These are phyloP conservation scores for Colletotrichum trifolii DNA, from an alignment of 2,329 filamentous ascomycete genomes.

Conservation along the genomic window DNA sequence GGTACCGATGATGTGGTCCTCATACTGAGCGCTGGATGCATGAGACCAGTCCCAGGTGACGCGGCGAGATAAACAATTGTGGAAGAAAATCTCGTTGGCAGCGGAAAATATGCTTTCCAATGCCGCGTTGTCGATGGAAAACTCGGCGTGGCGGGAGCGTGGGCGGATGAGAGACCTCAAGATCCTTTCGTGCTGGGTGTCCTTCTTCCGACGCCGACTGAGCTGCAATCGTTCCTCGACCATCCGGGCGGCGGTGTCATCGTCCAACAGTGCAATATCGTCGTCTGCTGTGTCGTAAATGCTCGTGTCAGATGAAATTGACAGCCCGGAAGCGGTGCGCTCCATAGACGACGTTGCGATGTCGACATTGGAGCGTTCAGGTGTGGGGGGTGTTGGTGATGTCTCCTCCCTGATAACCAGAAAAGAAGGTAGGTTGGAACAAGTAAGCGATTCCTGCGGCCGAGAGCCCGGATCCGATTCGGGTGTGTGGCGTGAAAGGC, in stretches of 20 bases:
- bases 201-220: conserved; percentile 56
- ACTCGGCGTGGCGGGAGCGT: conserved; percentile 56
- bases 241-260: conserved; percentile 59
- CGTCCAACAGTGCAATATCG: conserved; percentile 53
- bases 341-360: conserved; percentile 51
- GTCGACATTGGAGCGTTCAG: conserved; percentile 30
- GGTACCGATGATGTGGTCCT: conserved; percentile 69
- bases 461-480: conserved; percentile 1
- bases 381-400: conserved; percentile 41
- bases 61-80: conserved; percentile 63
- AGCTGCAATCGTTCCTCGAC: conserved; percentile 60
- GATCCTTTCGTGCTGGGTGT: conserved; percentile 67
- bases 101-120: conserved; percentile 69
- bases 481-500: conserved; percentile 17
- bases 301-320: conserved; percentile 56
- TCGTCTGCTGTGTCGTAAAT: conserved; percentile 40
- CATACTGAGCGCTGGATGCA: conserved; percentile 59
- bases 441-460: conserved; percentile 43
- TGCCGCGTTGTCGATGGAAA: conserved; percentile 67
- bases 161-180: conserved; percentile 67
- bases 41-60: conserved; percentile 73
- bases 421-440: conserved; percentile 47
- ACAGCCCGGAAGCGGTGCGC: conserved; percentile 60
- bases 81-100: conserved; percentile 73
- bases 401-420: conserved; percentile 52